Conservation (phyloP, 1,139 yeast species). For the Debaryomyces nepalensis region DNA sequence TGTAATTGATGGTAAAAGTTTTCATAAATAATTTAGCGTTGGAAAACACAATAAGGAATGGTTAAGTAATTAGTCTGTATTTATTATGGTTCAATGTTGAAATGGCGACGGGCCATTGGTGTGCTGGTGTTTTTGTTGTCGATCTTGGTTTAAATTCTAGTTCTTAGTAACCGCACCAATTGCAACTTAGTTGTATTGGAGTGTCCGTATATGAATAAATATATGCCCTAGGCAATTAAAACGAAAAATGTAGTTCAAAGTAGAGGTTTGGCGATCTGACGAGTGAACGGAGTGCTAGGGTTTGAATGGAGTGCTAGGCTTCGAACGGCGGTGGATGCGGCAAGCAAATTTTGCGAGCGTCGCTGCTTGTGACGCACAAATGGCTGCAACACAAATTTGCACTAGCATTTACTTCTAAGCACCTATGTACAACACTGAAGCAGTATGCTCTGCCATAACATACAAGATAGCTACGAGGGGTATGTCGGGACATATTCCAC, state of each 20-base stretch:
- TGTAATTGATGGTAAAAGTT: constrained; percentile 3
- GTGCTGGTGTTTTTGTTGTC: constrained; percentile 10
- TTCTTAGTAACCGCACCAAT: constrained; percentile 10
- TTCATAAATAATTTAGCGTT: neutral
- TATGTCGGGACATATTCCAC: too few species aligned
- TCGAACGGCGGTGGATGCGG: neutral
- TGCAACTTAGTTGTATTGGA: neutral
- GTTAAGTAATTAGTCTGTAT: neutral
- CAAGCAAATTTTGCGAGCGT: neutral
- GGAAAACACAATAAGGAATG: constrained; percentile 1
- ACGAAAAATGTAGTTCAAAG: neutral
- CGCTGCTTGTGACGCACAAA: constrained; percentile 13
- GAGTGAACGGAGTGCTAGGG: neutral
- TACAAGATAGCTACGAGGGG: neutral
- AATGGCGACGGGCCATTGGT: constrained; percentile 5
- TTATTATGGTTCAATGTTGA: constrained; percentile 7
- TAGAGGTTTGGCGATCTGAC: neutral
- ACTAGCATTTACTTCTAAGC: neutral
- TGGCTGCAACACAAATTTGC: constrained; percentile 19
- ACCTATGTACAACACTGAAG: too few species aligned
- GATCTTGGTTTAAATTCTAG: constrained; percentile 11
- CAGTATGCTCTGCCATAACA: neutral
- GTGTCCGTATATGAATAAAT: constrained; percentile 13
- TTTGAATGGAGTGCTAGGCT: neutral
- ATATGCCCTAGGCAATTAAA: constrained; percentile 12